phyloP scores from a whole-genome alignment of 2,329 filamentous ascomycete genomes.

The Colletotrichum sojae region DNA sequence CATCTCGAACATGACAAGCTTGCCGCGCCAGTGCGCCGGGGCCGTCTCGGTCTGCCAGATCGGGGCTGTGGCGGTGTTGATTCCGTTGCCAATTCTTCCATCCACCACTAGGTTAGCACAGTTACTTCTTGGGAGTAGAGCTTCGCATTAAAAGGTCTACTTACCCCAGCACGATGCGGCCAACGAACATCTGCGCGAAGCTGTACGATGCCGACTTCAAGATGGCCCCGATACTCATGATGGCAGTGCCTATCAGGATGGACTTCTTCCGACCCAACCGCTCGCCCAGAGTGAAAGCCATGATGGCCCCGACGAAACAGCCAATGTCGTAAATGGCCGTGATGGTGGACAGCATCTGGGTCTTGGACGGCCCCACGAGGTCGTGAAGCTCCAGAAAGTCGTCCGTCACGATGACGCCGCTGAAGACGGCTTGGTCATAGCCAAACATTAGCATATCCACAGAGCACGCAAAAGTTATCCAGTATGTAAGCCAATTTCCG shows the following conservation, averaged over 20 bases:
- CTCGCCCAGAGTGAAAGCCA: neutral
- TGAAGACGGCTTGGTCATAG: constrained; percentile 66
- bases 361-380: constrained; percentile 54
- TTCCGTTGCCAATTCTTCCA: constrained; percentile 60
- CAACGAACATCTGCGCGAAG: constrained; percentile 47
- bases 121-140: neutral
- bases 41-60: constrained; percentile 56
- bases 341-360: constrained; percentile 54
- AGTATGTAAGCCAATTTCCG: constrained; percentile 25
- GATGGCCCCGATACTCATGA: constrained; percentile 34
- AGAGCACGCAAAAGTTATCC: constrained; percentile 33
- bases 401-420: constrained; percentile 64
- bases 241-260: constrained; percentile 13
- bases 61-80: constrained; percentile 54
- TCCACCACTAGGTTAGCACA: neutral
- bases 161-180: constrained; percentile 42
- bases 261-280: neutral
- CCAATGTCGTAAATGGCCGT: constrained; percentile 62
- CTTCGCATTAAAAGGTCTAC: neutral
- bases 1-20: constrained; percentile 51
- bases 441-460: constrained; percentile 34
- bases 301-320: neutral
- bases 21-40: constrained; percentile 49
- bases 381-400: constrained; percentile 62
- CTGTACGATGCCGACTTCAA: constrained; percentile 39